Percentiles rank a stretch among this genome's conserved stretches.
Evolutionary conservation across 768 basidiomycete genomes (phyloP).

Genomic region (Lactarius quietus): DNA sequence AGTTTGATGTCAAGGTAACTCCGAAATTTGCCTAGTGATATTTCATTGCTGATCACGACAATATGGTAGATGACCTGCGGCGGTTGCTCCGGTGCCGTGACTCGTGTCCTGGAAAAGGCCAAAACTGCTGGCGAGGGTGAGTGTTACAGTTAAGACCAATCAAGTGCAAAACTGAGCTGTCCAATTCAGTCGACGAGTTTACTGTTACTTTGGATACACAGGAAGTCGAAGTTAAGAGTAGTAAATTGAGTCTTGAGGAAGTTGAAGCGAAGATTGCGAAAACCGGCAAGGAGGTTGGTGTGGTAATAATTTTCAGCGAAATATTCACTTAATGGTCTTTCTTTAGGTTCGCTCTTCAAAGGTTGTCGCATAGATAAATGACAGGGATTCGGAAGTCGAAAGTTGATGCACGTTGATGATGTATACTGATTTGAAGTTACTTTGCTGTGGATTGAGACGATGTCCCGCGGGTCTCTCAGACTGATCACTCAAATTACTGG

Average conservation of each 20-base stretch:
- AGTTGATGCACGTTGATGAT: neutral
- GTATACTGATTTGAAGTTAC: constrained; percentile 12
- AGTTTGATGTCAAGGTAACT: constrained; percentile 79
- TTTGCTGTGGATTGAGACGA: neutral
- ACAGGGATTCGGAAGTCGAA: neutral
- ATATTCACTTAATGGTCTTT: neutral
- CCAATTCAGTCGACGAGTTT: constrained; percentile 47
- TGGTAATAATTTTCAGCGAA: neutral
- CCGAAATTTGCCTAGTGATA: neutral
- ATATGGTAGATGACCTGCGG: constrained; percentile 88
- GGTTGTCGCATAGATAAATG: constrained; percentile 10
- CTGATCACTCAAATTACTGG: neutral
- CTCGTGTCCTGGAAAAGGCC: constrained; percentile 62
- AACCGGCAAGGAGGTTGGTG: constrained; percentile 82
- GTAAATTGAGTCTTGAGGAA: constrained; percentile 54
- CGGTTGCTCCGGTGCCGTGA: constrained; percentile 83
- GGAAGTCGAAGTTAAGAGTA: constrained; percentile 65
- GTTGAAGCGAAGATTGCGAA: constrained; percentile 76
- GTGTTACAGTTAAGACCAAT: neutral
- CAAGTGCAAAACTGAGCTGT: constrained; percentile 27
- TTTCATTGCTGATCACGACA: neutral
- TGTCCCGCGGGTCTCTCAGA: neutral
- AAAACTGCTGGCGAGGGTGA: neutral
- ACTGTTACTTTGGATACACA: constrained; percentile 64
- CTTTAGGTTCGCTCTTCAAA: constrained; percentile 21